phyloP scores from a whole-genome alignment of 78 protist genomes.

The Bigelowiella natans region DNA sequence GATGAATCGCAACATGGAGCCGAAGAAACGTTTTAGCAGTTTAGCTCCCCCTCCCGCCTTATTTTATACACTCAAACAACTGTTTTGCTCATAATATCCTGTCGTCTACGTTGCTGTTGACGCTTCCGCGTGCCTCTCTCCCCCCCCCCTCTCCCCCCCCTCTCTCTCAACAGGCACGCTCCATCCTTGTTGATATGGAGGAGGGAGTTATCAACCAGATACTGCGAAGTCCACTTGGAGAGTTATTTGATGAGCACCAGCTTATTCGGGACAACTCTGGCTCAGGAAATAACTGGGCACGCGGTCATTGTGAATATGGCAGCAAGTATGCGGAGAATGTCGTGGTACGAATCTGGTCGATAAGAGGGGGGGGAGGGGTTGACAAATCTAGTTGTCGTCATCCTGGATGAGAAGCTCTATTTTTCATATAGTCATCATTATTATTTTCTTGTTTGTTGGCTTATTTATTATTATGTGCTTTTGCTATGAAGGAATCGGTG shows the following conservation, averaged over 20 bases:
- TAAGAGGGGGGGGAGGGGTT: neutral
- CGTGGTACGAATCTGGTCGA: neutral
- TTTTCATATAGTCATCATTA: neutral
- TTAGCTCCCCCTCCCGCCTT: too few species aligned
- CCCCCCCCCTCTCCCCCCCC: neutral
- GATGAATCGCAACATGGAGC: too few species aligned
- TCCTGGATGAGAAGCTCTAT: neutral
- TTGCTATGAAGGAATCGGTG: constrained; percentile 31
- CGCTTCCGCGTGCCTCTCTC: neutral
- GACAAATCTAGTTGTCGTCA: neutral
- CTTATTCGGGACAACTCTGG: constrained; percentile 44
- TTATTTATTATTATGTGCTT: too few species aligned
- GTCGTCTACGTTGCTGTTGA: neutral
- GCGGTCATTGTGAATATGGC: constrained; percentile 48
- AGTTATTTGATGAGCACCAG: constrained; percentile 46
- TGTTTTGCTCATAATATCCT: too few species aligned
- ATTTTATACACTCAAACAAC: too few species aligned
- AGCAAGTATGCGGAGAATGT: constrained; percentile 1
- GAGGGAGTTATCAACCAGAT: constrained; percentile 60
- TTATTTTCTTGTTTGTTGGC: neutral
- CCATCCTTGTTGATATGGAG: constrained; percentile 71
- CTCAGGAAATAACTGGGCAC: constrained; percentile 76
- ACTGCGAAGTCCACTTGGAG: constrained; percentile 34
- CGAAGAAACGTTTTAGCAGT: too few species aligned
- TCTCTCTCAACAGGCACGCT: neutral